Base-by-base conservation (phyloP, 2,329 filamentous ascomycete species). In the Fusarium mangiferae region DNA sequence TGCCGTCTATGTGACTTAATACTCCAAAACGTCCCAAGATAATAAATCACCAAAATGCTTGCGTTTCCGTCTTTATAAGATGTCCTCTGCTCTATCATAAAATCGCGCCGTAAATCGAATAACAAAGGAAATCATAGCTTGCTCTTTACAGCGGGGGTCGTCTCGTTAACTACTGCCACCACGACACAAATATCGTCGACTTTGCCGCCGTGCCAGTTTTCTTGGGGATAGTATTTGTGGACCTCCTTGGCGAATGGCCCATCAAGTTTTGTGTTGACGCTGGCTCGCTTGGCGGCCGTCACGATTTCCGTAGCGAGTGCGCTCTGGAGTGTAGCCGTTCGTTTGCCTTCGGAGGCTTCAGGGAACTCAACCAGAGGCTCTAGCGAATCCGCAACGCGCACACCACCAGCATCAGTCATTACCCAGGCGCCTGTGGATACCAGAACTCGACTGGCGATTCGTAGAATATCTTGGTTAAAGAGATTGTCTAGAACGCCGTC, bases 401-500 rank as follows among this genome's bases (percentile, higher is more conserved):
- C 90, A 7, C 91, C 91, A 12, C 87, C 85, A 7, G 89, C 83
- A 1, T 83, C 84, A 2, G 89, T 89, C 75, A 87, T 87, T 26
- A 89, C 85, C 95, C 95, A 98, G 1, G 94, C 95, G 7, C 92
- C 92, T 8, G 87, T 85, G 20, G 88, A 85, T 39, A 91, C 86
- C 94, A 99, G 97, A 35, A 91, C 87, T 55, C 88, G 87, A 74
- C 92, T 96, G 33, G 96, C 91, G 59, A 97, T 90, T 68, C 91
- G 90, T 18, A 99, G 87, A 36, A 97, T 92, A 75, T 99, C 95
- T 79, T 97, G 93, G 78, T 95, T 93, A 79, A 94, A 96, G 38
- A 99, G 87, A 78, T 99, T 99, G 82, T 99, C 96, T 89, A 96
- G 96, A 9, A 98, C 93, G 8, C 96, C 96, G 82, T 99, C 96